Evolutionary conservation across 495 filamentous ascomycete species (phyloP).

Genomic region (Elaphomyces granulatus): DNA sequence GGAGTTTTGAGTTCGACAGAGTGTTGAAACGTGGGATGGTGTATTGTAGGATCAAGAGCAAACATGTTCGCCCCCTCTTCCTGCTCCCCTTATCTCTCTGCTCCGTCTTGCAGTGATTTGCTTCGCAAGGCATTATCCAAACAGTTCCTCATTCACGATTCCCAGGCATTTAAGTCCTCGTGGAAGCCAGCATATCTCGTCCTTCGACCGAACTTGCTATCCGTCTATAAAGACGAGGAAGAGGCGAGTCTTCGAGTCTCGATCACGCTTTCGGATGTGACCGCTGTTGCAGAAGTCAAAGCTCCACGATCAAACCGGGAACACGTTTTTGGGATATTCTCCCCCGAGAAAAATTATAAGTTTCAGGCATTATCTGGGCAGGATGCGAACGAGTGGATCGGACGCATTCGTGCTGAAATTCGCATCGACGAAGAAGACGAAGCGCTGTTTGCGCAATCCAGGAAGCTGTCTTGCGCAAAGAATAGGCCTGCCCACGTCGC

Average conservation of each 20-base stretch:
- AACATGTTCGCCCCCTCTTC: constrained; percentile 57
- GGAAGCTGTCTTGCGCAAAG: no score
- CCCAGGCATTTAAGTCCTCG: constrained; percentile 31
- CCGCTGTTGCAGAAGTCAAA: constrained; percentile 74
- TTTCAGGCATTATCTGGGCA: constrained; percentile 58
- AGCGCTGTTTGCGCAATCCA: constrained; percentile 43
- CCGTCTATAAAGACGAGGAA: constrained; percentile 84
- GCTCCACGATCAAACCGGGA: constrained; percentile 69
- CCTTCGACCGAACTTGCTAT: constrained; percentile 82
- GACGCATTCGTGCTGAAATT: constrained; percentile 62
- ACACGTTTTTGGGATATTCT: constrained; percentile 87
- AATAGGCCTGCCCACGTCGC: background rate
- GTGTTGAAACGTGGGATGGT: constrained; percentile 80
- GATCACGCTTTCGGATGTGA: constrained; percentile 76
- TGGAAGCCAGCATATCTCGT: constrained; percentile 90
- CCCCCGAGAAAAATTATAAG: constrained; percentile 79
- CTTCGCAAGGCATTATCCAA: no score
- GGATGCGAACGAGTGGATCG: constrained; percentile 80
- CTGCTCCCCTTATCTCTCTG: no score
- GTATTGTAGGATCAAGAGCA: constrained; percentile 78
- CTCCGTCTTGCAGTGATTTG: no score
- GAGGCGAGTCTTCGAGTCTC: constrained; percentile 81
- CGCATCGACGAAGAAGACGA: constrained; percentile 78
- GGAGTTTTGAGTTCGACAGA: constrained; percentile 87
- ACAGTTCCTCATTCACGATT: no score